These are phyloP conservation scores for Clitopilus hobsonii DNA, from an alignment of 768 basidiomycete species.

Conservation along the genomic window DNA sequence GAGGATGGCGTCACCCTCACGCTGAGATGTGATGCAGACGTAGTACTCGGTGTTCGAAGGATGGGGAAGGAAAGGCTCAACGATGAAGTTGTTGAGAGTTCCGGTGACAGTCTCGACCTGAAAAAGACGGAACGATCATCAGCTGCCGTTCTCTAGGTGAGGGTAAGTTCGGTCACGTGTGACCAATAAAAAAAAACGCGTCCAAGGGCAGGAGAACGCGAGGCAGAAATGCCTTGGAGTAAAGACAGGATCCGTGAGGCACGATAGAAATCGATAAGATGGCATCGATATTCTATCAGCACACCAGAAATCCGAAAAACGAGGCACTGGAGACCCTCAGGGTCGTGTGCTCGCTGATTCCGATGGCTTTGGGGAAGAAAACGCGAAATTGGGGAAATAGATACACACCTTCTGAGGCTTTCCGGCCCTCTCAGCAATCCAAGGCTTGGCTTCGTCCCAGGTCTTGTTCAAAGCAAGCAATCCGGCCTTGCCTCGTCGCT, in stretches of 20 bases:
- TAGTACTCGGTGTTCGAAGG: constrained; percentile 94
- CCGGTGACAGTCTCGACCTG: constrained; percentile 94
- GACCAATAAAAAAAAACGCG: constrained; percentile 16
- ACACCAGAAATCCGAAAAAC: not conserved
- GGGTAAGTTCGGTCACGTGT: constrained; percentile 19
- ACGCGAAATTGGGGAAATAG: constrained; percentile 11
- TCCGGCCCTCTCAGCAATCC: constrained; percentile 86
- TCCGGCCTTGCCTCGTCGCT: constrained; percentile 98
- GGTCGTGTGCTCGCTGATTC: not conserved
- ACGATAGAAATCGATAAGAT: constrained; percentile 13
- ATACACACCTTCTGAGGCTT: constrained; percentile 81
- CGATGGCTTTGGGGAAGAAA: not conserved
- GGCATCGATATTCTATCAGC: constrained; percentile 1
- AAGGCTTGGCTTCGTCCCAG: constrained; percentile 82
- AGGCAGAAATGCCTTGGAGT: constrained; percentile 2
- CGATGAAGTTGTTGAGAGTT: constrained; percentile 94
- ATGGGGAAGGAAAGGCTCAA: constrained; percentile 98
- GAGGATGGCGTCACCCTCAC: constrained; percentile 93
- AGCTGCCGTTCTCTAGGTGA: constrained; percentile 1
- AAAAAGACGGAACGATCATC: constrained; percentile 13
- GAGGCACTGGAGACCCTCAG: not conserved
- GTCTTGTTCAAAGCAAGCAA: constrained; percentile 91
- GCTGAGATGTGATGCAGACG: constrained; percentile 94
- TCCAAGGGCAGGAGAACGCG: constrained; percentile 9
- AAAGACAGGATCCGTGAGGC: constrained; percentile 13